A percentile compares a stretch with the other conserved stretches of the same genome.
Evolutionary conservation across 2,329 filamentous ascomycete genomes (phyloP).

Genomic region (Cephalotrichum gorgonifer): DNA sequence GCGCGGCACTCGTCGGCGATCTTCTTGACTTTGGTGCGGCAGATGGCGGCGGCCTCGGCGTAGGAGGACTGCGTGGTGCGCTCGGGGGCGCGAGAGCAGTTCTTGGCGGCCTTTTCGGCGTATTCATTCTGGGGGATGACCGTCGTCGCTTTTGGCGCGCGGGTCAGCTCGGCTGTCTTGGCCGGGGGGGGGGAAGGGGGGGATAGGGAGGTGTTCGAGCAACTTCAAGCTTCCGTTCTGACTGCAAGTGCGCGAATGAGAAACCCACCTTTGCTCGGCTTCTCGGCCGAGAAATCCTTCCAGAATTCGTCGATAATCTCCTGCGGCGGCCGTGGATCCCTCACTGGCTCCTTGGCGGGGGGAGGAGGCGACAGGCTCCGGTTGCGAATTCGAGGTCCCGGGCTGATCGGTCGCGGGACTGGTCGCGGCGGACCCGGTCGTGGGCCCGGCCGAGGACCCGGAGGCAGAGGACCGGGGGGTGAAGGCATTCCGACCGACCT

Average conservation of each 20-base stretch:
- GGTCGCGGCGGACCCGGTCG: neutral
- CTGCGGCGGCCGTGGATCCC: constrained; percentile 52
- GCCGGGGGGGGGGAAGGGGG: neutral
- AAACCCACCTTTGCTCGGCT: constrained; percentile 53
- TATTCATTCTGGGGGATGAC: constrained; percentile 61
- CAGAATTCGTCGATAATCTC: constrained; percentile 63
- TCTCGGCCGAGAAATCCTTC: constrained; percentile 59
- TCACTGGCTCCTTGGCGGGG: constrained; percentile 15
- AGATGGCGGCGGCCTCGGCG: constrained; percentile 60
- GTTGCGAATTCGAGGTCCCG: constrained; percentile 17
- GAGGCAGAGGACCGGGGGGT: neutral
- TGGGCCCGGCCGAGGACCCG: too few relatives aligned
- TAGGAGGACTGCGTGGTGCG: constrained; percentile 56
- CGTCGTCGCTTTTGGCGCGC: constrained; percentile 46
- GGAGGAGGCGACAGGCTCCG: constrained; percentile 31
- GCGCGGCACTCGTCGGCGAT: constrained; percentile 58
- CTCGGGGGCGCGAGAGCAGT: constrained; percentile 40
- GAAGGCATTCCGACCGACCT: neutral
- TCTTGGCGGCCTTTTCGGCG: constrained; percentile 47
- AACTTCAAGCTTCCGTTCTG: neutral
- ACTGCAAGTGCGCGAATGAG: neutral
- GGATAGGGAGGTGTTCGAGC: too few relatives aligned
- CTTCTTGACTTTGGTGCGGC: constrained; percentile 52
- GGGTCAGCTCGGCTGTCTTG: neutral
- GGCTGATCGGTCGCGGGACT: neutral